Base-by-base conservation (phyloP, 352 stramenopile genomes). In the Pythium aquatile region DNA sequence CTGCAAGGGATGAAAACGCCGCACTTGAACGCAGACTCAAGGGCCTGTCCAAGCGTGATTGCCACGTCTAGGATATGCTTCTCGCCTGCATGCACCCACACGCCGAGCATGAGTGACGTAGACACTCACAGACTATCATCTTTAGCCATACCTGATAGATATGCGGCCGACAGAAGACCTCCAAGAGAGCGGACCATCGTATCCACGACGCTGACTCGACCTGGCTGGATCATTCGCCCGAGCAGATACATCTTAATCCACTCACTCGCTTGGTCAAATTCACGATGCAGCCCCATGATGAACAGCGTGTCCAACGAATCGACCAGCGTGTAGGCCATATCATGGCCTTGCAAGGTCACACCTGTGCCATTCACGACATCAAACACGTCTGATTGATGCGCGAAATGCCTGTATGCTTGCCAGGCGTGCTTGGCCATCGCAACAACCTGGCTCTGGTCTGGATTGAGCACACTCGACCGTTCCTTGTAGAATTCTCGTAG, bases 301-400 rank as follows among this genome's bases (percentile, higher is more conserved):
- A 88, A 82, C 42, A 91, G 72, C 44, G 83, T 92, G 56, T 92
- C 83, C 11, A 92, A 73, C 30, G 83, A 75, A 48, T 91, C 83
- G 5, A 90, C 72, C 9, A 80, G 60, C 11, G 78, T 88, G 49
- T 85, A 75, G 7, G 82, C 79, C 78, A 91, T 84, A 53, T 88
- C 77, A 64, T 91, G 82, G 4, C 61, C 52, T 46, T 82, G 81
- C 28, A 81, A 57, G 0, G 58, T 77, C 5, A 55, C 61, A 2
- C 68, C 67, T 2, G 16, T 49, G 32, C 74, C 59, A 8, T 48
- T 37, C 9, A 72, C 42, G 33, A 84, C 68, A 17, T 75, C 55
- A 14, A 90, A 61, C 30, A 60, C 75, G 61, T 88, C 79, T 1
- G 54, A 55, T 70, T 78, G 82, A 39, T 65, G 57, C 20, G 65